Percentiles rank a stretch among this genome's conserved stretches.
Evolutionary conservation across 202 grass and related monocot species (phyloP).

Genomic region (Thinopyrum obtusiflorum): DNA sequence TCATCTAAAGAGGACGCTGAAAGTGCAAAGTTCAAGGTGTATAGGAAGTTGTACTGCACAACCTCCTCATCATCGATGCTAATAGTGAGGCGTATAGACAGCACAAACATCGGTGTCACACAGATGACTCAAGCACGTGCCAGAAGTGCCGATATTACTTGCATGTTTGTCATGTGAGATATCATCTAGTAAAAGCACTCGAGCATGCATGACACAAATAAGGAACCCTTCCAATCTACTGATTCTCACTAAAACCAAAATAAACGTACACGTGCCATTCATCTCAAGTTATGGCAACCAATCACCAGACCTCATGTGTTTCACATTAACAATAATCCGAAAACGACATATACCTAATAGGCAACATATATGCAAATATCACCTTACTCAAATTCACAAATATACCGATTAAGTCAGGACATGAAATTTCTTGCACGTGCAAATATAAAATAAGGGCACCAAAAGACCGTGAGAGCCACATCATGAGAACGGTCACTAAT

Average conservation of each 20-base stretch:
- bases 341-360: neutral
- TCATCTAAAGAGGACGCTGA: neutral
- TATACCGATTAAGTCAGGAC: neutral
- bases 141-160: neutral
- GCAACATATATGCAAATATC: neutral
- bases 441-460: neutral
- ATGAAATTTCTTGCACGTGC: neutral
- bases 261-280: neutral
- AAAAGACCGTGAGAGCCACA: neutral
- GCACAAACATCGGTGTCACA: neutral
- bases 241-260: neutral
- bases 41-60: neutral
- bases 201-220: neutral
- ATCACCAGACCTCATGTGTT: neutral
- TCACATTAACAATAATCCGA: constrained; percentile 1
- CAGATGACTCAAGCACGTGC: neutral
- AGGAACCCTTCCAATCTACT: neutral
- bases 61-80: neutral
- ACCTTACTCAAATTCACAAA: neutral
- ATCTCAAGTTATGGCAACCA: neutral
- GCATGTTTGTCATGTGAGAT: neutral
- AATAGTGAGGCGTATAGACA: neutral
- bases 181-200: neutral
- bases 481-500: constrained; percentile 19
- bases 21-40: neutral